phyloP scores from a whole-genome alignment of 441 rosid species.

The Biscutella laevigata region DNA sequence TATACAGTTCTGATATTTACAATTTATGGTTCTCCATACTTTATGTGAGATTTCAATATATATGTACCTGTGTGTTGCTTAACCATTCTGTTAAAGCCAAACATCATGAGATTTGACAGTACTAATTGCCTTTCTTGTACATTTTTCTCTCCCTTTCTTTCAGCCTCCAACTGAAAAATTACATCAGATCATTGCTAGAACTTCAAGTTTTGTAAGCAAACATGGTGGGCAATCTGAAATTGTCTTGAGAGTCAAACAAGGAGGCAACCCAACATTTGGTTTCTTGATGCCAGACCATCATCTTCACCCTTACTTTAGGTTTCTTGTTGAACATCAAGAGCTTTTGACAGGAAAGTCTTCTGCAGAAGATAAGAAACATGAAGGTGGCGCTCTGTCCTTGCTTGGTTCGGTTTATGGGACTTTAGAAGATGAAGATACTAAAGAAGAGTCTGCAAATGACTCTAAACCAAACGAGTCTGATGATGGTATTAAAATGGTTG shows the following conservation, averaged over 20 bases:
- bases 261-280: constrained; percentile 91
- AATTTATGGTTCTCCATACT: constrained; percentile 43
- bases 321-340: constrained; percentile 86
- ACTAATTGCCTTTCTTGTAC: constrained; percentile 18
- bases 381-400: constrained; percentile 67
- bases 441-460: constrained; percentile 29
- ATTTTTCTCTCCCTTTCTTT: constrained; percentile 24
- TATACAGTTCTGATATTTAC: constrained; percentile 49
- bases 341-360: constrained; percentile 46
- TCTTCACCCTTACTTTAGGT: constrained; percentile 78
- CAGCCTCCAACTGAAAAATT: constrained; percentile 93
- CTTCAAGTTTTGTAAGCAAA: constrained; percentile 75
- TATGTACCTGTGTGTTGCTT: constrained; percentile 26
- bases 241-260: constrained; percentile 92
- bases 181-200: constrained; percentile 83
- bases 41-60: constrained; percentile 38
- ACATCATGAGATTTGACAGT: constrained; percentile 23
- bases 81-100: constrained; percentile 18
- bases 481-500: constrained; percentile 23
- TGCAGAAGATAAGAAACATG: constrained; percentile 38
- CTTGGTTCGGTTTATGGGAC: constrained; percentile 83
- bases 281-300: constrained; percentile 90
- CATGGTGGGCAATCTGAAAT: constrained; percentile 97
- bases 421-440: constrained; percentile 77
- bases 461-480: constrained; percentile 19